Conservation (phyloP, 139 green algal genomes). For the Chlamydomonas sp. region DNA sequence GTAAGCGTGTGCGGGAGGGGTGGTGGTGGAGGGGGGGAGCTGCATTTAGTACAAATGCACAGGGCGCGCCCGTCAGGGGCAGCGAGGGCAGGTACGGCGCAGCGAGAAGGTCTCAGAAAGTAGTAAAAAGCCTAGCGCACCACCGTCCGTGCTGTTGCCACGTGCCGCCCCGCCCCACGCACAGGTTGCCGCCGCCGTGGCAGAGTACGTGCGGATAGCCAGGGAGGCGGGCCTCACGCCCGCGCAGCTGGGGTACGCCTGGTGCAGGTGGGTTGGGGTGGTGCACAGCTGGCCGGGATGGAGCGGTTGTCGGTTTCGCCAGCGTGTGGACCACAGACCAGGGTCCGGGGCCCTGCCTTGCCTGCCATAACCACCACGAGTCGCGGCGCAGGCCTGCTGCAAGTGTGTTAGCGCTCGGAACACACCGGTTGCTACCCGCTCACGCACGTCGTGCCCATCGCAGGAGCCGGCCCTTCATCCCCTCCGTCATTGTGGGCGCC, state of each 20-base stretch:
- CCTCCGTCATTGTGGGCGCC: conserved; percentile 60
- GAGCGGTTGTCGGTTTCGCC: neutral
- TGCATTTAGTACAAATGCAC: too few relatives aligned
- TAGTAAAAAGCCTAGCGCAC: neutral
- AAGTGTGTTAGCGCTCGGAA: neutral
- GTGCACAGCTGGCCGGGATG: neutral
- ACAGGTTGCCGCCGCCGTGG: conserved; percentile 34
- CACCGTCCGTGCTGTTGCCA: neutral
- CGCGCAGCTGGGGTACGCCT: conserved; percentile 63
- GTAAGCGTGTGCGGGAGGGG: neutral
- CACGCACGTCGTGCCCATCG: neutral
- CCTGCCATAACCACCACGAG: neutral
- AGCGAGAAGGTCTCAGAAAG: too few relatives aligned
- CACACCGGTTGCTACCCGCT: neutral
- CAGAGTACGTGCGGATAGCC: conserved; percentile 72
- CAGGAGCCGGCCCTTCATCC: conserved; percentile 49
- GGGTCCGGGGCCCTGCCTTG: neutral
- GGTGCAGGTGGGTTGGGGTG: conserved; percentile 41
- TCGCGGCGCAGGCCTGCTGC: neutral
- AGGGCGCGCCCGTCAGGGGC: too few relatives aligned
- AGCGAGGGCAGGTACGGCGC: too few relatives aligned
- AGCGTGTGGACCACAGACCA: neutral
- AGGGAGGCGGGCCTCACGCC: conserved; percentile 53
- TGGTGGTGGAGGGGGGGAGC: too few relatives aligned
- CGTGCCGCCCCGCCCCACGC: neutral